Percentiles rank a stretch among this genome's conserved stretches.
Evolutionary conservation across 768 basidiomycete genomes (phyloP).

Genomic region (Mycena rebaudengoi): DNA sequence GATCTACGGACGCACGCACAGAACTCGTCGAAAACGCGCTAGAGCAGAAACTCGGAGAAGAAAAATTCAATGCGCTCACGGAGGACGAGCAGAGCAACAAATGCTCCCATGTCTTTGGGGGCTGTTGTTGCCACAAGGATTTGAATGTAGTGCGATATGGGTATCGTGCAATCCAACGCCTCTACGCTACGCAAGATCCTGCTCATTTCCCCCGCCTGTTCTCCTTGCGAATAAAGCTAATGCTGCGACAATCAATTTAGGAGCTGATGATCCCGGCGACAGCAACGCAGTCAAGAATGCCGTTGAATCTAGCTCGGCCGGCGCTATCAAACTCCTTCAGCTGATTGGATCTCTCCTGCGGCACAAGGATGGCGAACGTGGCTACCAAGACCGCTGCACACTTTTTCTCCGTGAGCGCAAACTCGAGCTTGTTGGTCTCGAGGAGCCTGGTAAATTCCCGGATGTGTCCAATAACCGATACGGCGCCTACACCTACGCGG

Average conservation of each 20-base stretch:
- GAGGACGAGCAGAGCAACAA: not conserved
- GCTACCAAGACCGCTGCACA: conserved; percentile 28
- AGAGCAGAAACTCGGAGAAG: conserved; percentile 4
- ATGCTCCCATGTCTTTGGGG: conserved; percentile 31
- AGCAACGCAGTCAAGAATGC: conserved; percentile 22
- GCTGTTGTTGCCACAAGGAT: conserved; percentile 43
- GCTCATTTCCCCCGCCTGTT: conserved; percentile 29
- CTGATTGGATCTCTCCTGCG: conserved; percentile 36
- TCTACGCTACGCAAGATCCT: conserved; percentile 20
- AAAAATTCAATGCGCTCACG: not conserved
- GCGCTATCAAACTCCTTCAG: conserved; percentile 31
- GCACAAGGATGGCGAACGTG: conserved; percentile 39
- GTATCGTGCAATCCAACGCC: conserved; percentile 8
- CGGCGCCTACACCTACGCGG: too few relatives aligned
- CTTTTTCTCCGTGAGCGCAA: conserved; percentile 24
- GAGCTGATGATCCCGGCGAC: conserved; percentile 4
- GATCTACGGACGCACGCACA: not conserved
- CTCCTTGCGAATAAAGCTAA: conserved; percentile 39
- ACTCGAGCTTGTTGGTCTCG: conserved; percentile 9
- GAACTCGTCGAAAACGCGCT: not conserved
- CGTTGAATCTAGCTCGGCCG: conserved; percentile 29
- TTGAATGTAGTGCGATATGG: conserved; percentile 40
- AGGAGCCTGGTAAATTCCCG: conserved; percentile 23
- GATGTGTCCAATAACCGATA: conserved; percentile 34
- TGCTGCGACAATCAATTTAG: conserved; percentile 23